Base-by-base conservation (phyloP, 176 grass and related monocot species). In the Themeda triandra region DNA sequence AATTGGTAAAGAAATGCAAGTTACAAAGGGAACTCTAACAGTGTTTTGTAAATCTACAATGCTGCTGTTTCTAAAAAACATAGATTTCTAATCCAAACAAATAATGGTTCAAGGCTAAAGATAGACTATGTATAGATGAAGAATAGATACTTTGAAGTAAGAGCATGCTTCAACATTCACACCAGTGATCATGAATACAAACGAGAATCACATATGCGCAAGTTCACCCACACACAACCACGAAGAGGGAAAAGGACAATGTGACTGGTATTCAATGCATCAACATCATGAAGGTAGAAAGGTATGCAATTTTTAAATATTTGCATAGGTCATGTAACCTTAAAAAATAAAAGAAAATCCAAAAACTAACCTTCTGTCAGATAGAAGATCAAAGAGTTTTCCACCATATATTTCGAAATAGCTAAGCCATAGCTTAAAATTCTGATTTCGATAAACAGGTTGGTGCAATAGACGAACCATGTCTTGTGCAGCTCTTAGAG, bases 391-490 rank as follows among this genome's bases (percentile, higher is more conserved):
- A 77, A 90, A 99, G 32, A 99, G 96, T 82, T 99, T 99, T 62
- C 96, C 96, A 14, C 96, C 96, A 10, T 99, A 99, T 87, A 99
- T 99, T 84, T 99, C 96, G 15, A 99, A 99, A 79, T 92, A 99
- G 85, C 96, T 99, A 85, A 99, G 93, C 96, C 96, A 99, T 72
- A 99, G 65, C 85, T 99, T 99, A 82, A 99, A 96, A 66, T 94
- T 96, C 89, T 99, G 96, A 86, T 96, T 96, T 72, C 84, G 83
- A 68, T 96, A 99, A 24, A 82, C 39, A 62, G 96, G 93, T 40
- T 96, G 87, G 77, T 89, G 80, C 81, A 99, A 85, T 85, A 92
- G 90, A 36, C 82, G 89, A 54, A 89, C 86, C 88, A 99, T 99
- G 66, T 99, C 93, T 73, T 99, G 87, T 19, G 63, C 93, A 72